phyloP scores from a whole-genome alignment of 441 rosid genomes.

The Capsella rubella region DNA sequence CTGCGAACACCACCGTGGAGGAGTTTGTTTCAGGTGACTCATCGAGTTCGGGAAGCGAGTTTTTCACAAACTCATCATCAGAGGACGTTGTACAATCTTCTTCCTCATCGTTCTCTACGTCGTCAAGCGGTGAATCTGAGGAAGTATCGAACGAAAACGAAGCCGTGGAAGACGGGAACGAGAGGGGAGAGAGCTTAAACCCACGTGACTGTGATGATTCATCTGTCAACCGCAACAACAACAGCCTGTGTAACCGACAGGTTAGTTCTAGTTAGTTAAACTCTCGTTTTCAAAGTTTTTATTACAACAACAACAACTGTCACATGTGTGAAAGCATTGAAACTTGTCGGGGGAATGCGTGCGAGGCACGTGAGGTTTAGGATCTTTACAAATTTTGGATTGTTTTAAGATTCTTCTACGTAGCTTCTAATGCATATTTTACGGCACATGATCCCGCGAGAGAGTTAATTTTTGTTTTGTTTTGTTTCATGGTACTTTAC shows the following conservation, averaged over 20 bases:
- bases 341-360: slow-evolving; percentile 45
- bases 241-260: slow-evolving; percentile 43
- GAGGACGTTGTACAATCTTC: slow-evolving; percentile 37
- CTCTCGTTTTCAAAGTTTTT: slow-evolving; percentile 20
- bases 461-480: background rate
- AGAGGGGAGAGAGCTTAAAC: slow-evolving; percentile 38
- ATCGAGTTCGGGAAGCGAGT: slow-evolving; percentile 52
- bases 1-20: background rate
- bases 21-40: slow-evolving; percentile 31
- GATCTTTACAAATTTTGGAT: slow-evolving; percentile 3
- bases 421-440: slow-evolving; percentile 44
- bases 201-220: slow-evolving; percentile 50
- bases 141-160: slow-evolving; percentile 35
- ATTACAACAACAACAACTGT: slow-evolving; percentile 33
- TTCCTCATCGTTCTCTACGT: slow-evolving; percentile 36
- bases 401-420: slow-evolving; percentile 34
- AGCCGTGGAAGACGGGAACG: slow-evolving; percentile 31
- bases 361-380: slow-evolving; percentile 41
- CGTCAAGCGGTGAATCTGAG: slow-evolving; percentile 36
- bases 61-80: slow-evolving; percentile 40
- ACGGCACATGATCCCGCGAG: slow-evolving; percentile 44
- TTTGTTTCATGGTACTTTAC: slow-evolving; percentile 22
- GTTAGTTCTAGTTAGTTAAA: slow-evolving; percentile 46
- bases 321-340: slow-evolving; percentile 30
- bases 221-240: slow-evolving; percentile 43